These are phyloP conservation scores for Raphanus hybrid DNA, from an alignment of 441 rosid species.

Conservation along the genomic window DNA sequence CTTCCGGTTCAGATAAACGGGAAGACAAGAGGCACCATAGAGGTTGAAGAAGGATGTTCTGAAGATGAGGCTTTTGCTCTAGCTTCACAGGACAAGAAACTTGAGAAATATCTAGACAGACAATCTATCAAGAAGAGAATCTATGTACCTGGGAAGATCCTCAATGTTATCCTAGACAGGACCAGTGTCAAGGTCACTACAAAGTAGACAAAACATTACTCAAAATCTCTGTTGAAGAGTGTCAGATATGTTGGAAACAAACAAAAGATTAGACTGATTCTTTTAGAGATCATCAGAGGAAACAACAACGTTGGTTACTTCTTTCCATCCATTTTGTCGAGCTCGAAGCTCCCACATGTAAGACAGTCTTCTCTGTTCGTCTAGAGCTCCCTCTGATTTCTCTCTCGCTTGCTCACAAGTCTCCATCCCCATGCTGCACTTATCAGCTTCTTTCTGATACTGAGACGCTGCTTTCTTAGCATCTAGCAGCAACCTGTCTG, in stretches of 20 bases:
- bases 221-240: constrained; percentile 16
- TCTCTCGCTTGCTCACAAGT: constrained; percentile 61
- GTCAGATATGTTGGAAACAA: constrained; percentile 20
- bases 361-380: constrained; percentile 48
- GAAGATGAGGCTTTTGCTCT: constrained; percentile 81
- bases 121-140: constrained; percentile 74
- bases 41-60: constrained; percentile 81
- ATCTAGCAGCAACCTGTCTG: constrained; percentile 51
- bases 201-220: constrained; percentile 22
- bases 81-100: constrained; percentile 69
- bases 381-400: constrained; percentile 51
- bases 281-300: constrained; percentile 36
- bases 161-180: constrained; percentile 75
- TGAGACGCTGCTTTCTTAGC: constrained; percentile 61
- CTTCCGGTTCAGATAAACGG: constrained; percentile 98
- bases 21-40: constrained; percentile 89
- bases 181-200: constrained; percentile 58
- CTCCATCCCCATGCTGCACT: constrained; percentile 62
- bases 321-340: constrained; percentile 61
- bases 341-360: constrained; percentile 59
- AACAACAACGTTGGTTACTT: constrained; percentile 15
- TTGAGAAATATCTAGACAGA: constrained; percentile 67
- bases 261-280: neutral
- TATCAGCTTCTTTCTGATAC: constrained; percentile 61
- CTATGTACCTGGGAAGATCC: constrained; percentile 86